These are phyloP conservation scores for Yamadazyma membranifaciens DNA, from an alignment of 1,139 yeast species.

Conservation along the genomic window DNA sequence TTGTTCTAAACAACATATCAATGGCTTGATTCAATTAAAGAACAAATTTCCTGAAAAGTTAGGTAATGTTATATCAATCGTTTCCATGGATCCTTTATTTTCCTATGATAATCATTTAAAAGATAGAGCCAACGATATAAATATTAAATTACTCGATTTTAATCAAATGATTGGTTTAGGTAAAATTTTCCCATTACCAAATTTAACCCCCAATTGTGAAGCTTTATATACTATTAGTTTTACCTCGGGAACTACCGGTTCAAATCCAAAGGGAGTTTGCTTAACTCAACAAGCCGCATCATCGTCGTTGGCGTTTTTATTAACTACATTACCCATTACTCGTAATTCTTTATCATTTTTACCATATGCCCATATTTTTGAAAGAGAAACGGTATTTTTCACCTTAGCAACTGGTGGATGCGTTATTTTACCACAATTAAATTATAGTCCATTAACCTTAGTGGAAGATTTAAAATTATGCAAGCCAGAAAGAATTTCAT, in stretches of 20 bases:
- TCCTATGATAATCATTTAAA: constrained; percentile 19
- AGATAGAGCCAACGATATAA: constrained; percentile 20
- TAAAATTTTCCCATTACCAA: constrained; percentile 21
- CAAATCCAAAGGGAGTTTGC: constrained; percentile 41
- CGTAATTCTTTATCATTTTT: constrained; percentile 37
- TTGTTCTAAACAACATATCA: constrained; percentile 31
- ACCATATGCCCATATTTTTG: constrained; percentile 74
- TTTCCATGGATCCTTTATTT: constrained; percentile 37
- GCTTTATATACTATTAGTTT: constrained; percentile 39
- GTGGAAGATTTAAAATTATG: constrained; percentile 36
- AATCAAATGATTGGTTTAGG: constrained; percentile 31
- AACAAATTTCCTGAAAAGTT: constrained; percentile 22
- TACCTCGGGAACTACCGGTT: constrained; percentile 45
- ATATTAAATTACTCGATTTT: constrained; percentile 30
- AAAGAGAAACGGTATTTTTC: constrained; percentile 32
- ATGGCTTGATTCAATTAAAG: constrained; percentile 27
- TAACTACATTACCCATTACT: constrained; percentile 14
- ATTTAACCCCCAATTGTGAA: constrained; percentile 27
- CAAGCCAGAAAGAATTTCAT: constrained; percentile 34
- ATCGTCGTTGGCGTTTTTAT: constrained; percentile 24
- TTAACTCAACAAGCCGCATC: constrained; percentile 30
- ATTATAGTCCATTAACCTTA: constrained; percentile 34
- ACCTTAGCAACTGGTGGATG: constrained; percentile 27
- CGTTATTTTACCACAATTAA: constrained; percentile 41
- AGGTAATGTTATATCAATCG: constrained; percentile 26